A percentile compares a stretch with the other conserved stretches of the same genome.
Evolutionary conservation across 768 basidiomycete genomes (phyloP).

Genomic region (Tylopilus intermedius): DNA sequence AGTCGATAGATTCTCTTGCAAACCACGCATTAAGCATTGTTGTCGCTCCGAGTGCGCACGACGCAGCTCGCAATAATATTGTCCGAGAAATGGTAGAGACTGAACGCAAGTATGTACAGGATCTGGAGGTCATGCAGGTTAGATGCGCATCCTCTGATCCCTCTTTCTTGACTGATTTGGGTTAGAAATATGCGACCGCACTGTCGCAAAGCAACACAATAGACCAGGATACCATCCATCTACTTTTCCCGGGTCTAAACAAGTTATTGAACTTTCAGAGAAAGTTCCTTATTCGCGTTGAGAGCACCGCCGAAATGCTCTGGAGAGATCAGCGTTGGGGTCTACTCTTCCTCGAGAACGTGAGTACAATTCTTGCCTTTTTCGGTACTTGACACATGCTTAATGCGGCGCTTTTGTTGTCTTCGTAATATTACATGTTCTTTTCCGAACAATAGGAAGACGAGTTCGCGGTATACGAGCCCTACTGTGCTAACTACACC

Average conservation of each 20-base stretch:
- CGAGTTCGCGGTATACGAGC: constrained; percentile 93
- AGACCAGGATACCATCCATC: constrained; percentile 92
- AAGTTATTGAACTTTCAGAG: constrained; percentile 95
- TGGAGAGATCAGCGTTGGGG: constrained; percentile 90
- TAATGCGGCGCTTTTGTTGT: constrained; percentile 42
- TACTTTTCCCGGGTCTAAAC: constrained; percentile 91
- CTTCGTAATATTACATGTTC: constrained; percentile 12
- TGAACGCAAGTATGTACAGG: constrained; percentile 94
- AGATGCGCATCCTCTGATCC: constrained; percentile 22
- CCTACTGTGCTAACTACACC: constrained; percentile 94
- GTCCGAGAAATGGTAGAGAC: constrained; percentile 90
- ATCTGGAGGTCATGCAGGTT: constrained; percentile 94
- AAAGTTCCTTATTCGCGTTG: constrained; percentile 85
- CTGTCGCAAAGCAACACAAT: constrained; percentile 79
- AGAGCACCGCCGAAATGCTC: constrained; percentile 75
- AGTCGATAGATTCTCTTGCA: constrained; percentile 54
- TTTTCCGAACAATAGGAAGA: constrained; percentile 72
- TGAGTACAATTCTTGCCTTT: constrained; percentile 36
- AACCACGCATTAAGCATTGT: constrained; percentile 38
- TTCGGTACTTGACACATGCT: constrained; percentile 26
- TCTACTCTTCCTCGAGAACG: constrained; percentile 74
- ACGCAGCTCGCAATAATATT: constrained; percentile 69
- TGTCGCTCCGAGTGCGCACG: constrained; percentile 51
- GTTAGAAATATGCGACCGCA: constrained; percentile 83
- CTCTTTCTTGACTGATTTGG: constrained; percentile 12